Evolutionary conservation across 768 basidiomycete genomes (phyloP).

Genomic region (Kwoniella bestiolae): DNA sequence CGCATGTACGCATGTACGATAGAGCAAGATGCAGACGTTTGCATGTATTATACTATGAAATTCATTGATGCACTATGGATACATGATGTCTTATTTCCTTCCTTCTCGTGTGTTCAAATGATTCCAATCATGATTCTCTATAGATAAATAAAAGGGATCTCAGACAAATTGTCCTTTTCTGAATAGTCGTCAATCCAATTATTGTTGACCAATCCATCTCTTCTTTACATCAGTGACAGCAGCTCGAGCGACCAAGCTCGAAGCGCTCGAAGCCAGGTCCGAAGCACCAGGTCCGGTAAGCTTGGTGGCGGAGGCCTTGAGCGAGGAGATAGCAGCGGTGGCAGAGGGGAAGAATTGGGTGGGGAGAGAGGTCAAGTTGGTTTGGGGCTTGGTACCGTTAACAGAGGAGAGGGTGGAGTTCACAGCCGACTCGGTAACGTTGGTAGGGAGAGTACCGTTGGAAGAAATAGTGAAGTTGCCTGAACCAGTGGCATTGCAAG

Average conservation of each 20-base stretch:
- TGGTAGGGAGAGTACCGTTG: conserved; percentile 51
- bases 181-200: neutral
- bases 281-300: neutral
- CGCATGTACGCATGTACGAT: too few species aligned
- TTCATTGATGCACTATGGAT: conserved; percentile 13
- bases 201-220: conserved; percentile 36
- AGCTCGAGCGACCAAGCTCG: conserved; percentile 10
- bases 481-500: conserved; percentile 36
- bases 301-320: neutral
- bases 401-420: conserved; percentile 46
- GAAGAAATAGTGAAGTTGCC: conserved; percentile 11
- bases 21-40: neutral
- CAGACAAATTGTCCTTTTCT: too few species aligned
- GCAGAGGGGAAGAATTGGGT: conserved; percentile 13
- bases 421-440: conserved; percentile 45
- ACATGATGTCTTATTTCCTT: neutral
- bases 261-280: conserved; percentile 5
- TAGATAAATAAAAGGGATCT: too few species aligned
- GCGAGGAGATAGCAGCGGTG: neutral
- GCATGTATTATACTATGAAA: conserved; percentile 15
- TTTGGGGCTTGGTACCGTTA: conserved; percentile 18
- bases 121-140: neutral
- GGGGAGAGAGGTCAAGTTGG: conserved; percentile 16
- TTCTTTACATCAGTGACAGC: conserved; percentile 25
- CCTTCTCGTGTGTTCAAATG: neutral